These are phyloP conservation scores for Podosphaera fusca DNA, from an alignment of 2,329 filamentous ascomycete species.

Conservation along the genomic window DNA sequence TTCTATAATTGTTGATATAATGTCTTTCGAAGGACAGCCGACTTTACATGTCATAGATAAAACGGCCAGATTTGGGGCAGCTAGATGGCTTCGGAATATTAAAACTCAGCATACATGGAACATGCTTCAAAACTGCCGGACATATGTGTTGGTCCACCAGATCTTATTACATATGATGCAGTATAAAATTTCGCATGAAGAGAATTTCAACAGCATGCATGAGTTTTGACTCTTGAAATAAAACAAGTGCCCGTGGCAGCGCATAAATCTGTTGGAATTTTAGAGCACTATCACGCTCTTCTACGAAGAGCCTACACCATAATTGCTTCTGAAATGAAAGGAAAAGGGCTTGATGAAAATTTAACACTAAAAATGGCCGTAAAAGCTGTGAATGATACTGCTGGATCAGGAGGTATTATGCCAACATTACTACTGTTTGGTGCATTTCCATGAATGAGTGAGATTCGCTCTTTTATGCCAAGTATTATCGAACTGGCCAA, in stretches of 20 bases:
- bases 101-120: background rate
- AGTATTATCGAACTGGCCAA: background rate
- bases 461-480: background rate
- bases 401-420: too few species aligned
- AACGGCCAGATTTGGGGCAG: background rate
- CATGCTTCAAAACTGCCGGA: background rate
- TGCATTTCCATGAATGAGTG: background rate
- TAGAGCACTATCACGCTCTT: too few species aligned
- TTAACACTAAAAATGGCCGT: too few species aligned
- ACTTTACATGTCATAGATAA: slow-evolving; percentile 1
- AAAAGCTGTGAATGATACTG: too few species aligned
- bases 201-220: background rate
- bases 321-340: too few species aligned
- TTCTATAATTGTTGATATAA: background rate
- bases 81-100: background rate
- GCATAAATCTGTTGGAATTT: background rate
- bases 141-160: too few species aligned
- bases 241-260: background rate
- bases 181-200: slow-evolving; percentile 2
- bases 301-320: background rate
- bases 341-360: too few species aligned
- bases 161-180: background rate
- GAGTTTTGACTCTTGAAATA: background rate
- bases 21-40: background rate
- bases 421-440: background rate